Conservation (phyloP, 2,329 filamentous ascomycete genomes). For the Cercospora zeina region DNA sequence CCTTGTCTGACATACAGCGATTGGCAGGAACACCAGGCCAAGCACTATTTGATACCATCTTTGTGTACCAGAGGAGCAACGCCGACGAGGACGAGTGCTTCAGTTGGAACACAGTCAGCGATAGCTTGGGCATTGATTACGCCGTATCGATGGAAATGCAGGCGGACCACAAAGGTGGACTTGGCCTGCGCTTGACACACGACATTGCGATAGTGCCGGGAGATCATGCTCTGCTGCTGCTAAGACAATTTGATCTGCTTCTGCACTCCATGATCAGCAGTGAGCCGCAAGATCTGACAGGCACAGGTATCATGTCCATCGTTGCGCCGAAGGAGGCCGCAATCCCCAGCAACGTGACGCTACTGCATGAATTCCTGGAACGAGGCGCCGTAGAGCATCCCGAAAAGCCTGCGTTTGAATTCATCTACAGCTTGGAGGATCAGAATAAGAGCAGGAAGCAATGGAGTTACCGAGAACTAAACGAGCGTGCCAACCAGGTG, state of each 20-base stretch:
- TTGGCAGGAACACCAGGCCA: constrained; percentile 66
- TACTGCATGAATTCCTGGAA: constrained; percentile 81
- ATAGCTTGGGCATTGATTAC: constrained; percentile 73
- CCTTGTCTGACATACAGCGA: constrained; percentile 70
- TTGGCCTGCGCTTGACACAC: constrained; percentile 68
- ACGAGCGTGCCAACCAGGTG: constrained; percentile 70
- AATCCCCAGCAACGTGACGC: constrained; percentile 58
- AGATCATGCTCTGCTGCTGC: constrained; percentile 66
- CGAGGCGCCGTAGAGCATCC: constrained; percentile 58
- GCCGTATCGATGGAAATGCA: constrained; percentile 78
- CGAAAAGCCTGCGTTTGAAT: constrained; percentile 69
- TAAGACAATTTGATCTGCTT: constrained; percentile 70
- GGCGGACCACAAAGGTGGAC: constrained; percentile 48
- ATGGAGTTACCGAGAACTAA: constrained; percentile 76
- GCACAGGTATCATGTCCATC: constrained; percentile 53
- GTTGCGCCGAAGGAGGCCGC: constrained; percentile 60
- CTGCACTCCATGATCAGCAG: constrained; percentile 58
- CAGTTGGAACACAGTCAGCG: constrained; percentile 63
- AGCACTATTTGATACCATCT: constrained; percentile 77
- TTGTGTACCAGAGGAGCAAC: constrained; percentile 71
- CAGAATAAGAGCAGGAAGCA: constrained; percentile 49
- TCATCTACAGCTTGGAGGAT: constrained; percentile 53
- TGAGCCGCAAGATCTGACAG: background rate
- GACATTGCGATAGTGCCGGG: constrained; percentile 63
- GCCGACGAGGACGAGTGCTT: constrained; percentile 23